Percentiles rank a stretch among this genome's conserved stretches.
Evolutionary conservation across 305 asterid genomes (phyloP).

Genomic region (Fraxinus ornus): DNA sequence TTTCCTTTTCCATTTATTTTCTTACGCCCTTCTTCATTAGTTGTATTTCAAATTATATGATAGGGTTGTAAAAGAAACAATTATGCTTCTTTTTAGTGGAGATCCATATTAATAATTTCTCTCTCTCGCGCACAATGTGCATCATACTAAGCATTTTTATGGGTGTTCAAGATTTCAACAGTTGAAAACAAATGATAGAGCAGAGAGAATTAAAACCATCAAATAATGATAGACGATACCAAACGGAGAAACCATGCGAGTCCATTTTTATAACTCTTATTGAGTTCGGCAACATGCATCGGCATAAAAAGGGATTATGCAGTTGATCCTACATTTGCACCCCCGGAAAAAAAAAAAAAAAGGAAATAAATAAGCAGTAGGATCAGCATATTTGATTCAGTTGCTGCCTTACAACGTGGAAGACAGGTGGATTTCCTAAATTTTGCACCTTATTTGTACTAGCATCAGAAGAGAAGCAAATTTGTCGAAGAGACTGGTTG

Average conservation of each 20-base stretch:
- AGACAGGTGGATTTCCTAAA: neutral
- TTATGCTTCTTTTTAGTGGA: neutral
- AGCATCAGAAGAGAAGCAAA: neutral
- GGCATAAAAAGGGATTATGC: neutral
- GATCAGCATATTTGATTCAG: neutral
- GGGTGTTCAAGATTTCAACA: neutral
- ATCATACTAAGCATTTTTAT: neutral
- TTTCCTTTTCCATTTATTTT: neutral
- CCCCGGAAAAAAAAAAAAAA: neutral
- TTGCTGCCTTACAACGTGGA: neutral
- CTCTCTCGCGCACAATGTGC: neutral
- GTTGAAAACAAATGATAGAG: neutral
- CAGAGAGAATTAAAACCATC: neutral
- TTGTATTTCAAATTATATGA: constrained; percentile 22
- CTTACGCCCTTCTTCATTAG: neutral
- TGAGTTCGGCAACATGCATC: neutral
- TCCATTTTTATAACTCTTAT: neutral
- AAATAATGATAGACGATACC: neutral
- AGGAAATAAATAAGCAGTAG: neutral
- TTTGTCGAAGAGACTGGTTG: neutral
- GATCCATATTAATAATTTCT: neutral
- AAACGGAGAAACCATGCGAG: neutral
- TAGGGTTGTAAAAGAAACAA: constrained; percentile 21
- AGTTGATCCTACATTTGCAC: neutral
- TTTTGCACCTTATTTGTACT: neutral